Conservation (phyloP, 1,139 yeast genomes). For the Eremothecium coryli region DNA sequence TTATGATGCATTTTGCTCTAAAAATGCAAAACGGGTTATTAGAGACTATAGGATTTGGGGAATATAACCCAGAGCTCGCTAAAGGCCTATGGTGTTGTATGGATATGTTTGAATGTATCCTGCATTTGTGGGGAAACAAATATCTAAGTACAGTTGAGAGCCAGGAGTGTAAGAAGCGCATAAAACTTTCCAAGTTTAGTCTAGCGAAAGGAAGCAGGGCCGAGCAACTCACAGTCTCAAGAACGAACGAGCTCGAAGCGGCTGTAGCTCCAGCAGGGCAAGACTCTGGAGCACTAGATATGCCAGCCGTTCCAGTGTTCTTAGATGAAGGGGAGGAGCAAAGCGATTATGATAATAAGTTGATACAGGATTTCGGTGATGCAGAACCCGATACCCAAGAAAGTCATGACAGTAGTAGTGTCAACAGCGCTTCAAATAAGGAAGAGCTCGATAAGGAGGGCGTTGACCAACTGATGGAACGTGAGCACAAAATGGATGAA, state of each 20-base stretch:
- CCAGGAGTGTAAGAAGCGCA: slow-evolving; percentile 16
- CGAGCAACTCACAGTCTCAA: slow-evolving; percentile 15
- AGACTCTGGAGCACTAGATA: not conserved
- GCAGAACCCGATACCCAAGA: slow-evolving; percentile 3
- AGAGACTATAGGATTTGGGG: slow-evolving; percentile 18
- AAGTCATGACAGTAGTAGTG: slow-evolving; percentile 2
- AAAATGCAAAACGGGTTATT: slow-evolving; percentile 25
- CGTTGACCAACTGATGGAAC: slow-evolving; percentile 23
- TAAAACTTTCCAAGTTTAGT: slow-evolving; percentile 26
- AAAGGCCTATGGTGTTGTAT: slow-evolving; percentile 29
- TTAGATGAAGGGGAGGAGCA: slow-evolving; percentile 1
- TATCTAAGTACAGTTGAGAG: slow-evolving; percentile 8
- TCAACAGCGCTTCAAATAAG: not conserved
- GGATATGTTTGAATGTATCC: slow-evolving; percentile 22
- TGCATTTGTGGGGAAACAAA: slow-evolving; percentile 21
- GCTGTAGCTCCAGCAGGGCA: not conserved
- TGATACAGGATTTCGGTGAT: not conserved
- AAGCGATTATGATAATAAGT: not conserved
- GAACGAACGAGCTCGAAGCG: slow-evolving; percentile 9
- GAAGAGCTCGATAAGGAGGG: slow-evolving; percentile 4
- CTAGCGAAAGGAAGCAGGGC: slow-evolving; percentile 19
- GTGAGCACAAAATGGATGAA: slow-evolving; percentile 28
- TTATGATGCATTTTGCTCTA: slow-evolving; percentile 24
- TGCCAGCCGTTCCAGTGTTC: not conserved
- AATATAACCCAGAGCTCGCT: slow-evolving; percentile 17